Evolutionary conservation across 176 grass and related monocot species (phyloP), one percentile per base, ranked within the genome.

Genomic region (Puya raimondii): DNA sequence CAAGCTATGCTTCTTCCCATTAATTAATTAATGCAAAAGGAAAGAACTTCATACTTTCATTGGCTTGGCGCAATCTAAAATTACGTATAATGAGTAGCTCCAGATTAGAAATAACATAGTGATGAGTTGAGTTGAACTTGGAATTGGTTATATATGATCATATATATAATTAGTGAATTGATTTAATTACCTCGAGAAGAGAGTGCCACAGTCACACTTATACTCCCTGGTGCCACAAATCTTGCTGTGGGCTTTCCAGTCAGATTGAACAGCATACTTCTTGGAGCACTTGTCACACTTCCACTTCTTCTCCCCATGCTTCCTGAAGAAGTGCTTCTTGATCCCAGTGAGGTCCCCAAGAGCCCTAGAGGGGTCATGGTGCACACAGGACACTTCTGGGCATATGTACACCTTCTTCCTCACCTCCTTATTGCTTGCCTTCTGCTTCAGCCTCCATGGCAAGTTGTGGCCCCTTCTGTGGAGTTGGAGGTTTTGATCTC

Each of bases 281-380:
- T 74, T 74, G 59, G 72, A 65, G 61, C 72, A 74, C 72, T 74
- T 74, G 13, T 74, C 72, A n/a, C 72, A 74, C 47, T 74, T 74
- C 72, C 72, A 74, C 72, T 64, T 74, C 23, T 74, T 74, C 72
- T 74, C 72, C 58, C 72, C 72, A 49, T 74, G 72, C 72, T 74
- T 74, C 48, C 72, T 23, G 20, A 47, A 74, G 72, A 74, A 74
- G 61, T 74, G 72, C 49, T 74, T 74, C 61, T 74, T 74, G 61
- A 74, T 74, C 12, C 72, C 72, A 17, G 72, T 74, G 59, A 74
- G 72, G 72, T 74, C 72, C 16, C 72, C 72, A 64, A 74, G 72
- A 2, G 72, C 72, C 13, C 72, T 51, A 13, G 61, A 64, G 23
- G 72, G 61, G 47, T 74, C 59, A 50, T 74, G 72, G 72, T 74